Conservation (phyloP, 495 filamentous ascomycete species). For the Staphylotrichum tortipilum region DNA sequence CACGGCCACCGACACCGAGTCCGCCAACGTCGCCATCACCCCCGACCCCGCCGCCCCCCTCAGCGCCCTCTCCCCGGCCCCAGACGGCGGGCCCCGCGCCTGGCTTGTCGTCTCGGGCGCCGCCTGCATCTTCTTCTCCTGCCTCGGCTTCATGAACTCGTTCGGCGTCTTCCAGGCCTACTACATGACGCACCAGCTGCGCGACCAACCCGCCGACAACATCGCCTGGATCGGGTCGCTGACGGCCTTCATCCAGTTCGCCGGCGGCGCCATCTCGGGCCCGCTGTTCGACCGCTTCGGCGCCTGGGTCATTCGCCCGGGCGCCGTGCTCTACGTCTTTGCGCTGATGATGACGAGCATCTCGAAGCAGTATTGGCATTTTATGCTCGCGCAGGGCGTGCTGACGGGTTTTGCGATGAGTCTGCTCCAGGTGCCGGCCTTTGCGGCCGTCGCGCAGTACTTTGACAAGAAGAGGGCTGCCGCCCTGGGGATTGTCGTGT, state of each 20-base stretch:
- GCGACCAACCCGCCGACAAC: slow-evolving; percentile 35
- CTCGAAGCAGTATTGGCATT: slow-evolving; percentile 51
- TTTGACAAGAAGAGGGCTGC: slow-evolving; percentile 46
- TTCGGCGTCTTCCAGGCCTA: slow-evolving; percentile 56
- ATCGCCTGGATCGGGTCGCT: slow-evolving; percentile 57
- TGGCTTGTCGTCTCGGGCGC: slow-evolving; percentile 21
- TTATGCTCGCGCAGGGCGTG: slow-evolving; percentile 54
- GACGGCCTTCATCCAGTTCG: slow-evolving; percentile 39
- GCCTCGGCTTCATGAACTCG: slow-evolving; percentile 53
- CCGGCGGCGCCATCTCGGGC: slow-evolving; percentile 36
- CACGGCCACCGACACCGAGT: not conserved
- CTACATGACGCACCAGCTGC: slow-evolving; percentile 46
- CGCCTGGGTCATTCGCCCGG: slow-evolving; percentile 33
- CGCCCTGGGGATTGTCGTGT: slow-evolving; percentile 46
- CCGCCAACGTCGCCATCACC: not conserved
- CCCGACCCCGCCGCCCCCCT: not conserved
- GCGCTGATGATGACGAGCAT: slow-evolving; percentile 50
- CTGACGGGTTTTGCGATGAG: slow-evolving; percentile 44
- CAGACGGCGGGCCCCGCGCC: slow-evolving; percentile 20
- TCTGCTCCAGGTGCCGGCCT: slow-evolving; percentile 42
- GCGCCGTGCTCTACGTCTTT: slow-evolving; percentile 30
- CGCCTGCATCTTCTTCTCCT: slow-evolving; percentile 37
- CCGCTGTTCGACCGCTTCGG: slow-evolving; percentile 48
- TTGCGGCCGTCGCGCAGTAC: slow-evolving; percentile 46
- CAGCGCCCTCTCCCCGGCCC: slow-evolving; percentile 1